These are phyloP conservation scores for Lasiosphaeria miniovina DNA, from an alignment of 495 filamentous ascomycete genomes.

Conservation along the genomic window DNA sequence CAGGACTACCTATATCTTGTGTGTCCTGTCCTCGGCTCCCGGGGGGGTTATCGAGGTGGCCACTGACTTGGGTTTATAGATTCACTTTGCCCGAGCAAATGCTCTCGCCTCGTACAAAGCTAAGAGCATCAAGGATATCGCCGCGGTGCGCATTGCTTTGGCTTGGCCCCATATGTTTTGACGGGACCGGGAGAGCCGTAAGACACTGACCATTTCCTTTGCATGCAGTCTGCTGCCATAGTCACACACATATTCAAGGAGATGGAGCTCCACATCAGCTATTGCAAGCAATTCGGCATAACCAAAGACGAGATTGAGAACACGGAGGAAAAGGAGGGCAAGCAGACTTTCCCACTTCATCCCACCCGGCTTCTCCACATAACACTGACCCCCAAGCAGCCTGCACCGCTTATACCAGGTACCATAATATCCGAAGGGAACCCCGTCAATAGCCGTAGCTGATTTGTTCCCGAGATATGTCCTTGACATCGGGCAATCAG, in stretches of 20 bases:
- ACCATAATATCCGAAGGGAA: not conserved
- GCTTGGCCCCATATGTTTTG: not conserved
- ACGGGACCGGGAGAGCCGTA: constrained; percentile 17
- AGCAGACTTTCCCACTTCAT: constrained; percentile 11
- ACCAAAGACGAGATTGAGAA: constrained; percentile 68
- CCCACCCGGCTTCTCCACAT: not conserved
- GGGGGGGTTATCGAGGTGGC: too few relatives aligned
- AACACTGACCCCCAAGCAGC: constrained; percentile 38
- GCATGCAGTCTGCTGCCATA: constrained; percentile 59
- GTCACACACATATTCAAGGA: constrained; percentile 75
- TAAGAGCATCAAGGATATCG: constrained; percentile 67
- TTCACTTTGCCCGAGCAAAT: constrained; percentile 83
- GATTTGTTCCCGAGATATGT: constrained; percentile 59
- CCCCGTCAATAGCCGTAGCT: not conserved
- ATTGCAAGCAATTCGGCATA: constrained; percentile 79
- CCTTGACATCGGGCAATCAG: constrained; percentile 80
- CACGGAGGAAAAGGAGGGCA: constrained; percentile 71
- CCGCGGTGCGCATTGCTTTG: constrained; percentile 43
- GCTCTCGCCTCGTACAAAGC: constrained; percentile 81
- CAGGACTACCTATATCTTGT: constrained; percentile 91
- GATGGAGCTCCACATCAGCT: constrained; percentile 74
- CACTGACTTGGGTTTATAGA: not conserved
- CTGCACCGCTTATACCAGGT: constrained; percentile 68
- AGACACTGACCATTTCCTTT: not conserved
- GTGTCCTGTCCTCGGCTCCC: constrained; percentile 11